Evolutionary conservation across 2,329 filamentous ascomycete genomes (phyloP), one percentile per base, ranked within the genome.

Genomic region (Iodosphaeria phyllophila): DNA sequence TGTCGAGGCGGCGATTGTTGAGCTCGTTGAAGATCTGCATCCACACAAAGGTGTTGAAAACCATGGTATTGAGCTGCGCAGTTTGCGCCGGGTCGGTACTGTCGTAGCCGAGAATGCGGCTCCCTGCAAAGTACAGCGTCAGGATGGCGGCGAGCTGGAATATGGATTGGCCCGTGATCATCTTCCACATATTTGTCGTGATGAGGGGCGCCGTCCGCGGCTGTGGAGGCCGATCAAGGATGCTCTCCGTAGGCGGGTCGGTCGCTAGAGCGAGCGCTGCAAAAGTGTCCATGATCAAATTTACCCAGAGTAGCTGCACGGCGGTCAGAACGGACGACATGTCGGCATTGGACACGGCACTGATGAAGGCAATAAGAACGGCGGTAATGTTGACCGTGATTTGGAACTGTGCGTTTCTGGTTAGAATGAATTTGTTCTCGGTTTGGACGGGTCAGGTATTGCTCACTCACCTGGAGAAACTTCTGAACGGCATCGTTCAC

Each of bases 41-140:
- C 69, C 70, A 76, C 3, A 76, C 71, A 36, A 73, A 76, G 0
- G 63, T 68, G 45, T 76, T 76, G 51, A 76, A 76, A 23, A 76
- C 61, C 29, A 74, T 54, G 1, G 69, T 72, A 32, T 65, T 54
- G 17, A 71, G 49, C 34, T 63, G 18, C 5, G 37, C 39, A 27
- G 44, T 50, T 12, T 58, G 46, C 13, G 47, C 44, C 21, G 51
- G 45, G 24, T 58, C 29, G 26, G 42, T 27, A 10, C 41, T 32
- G 23, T 56, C 42, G 36, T 66, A 69, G 22, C 51, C 40, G 10
- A 75, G 56, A 18, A 75, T 62, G 6, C 50, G 41, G 26, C 50
- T 50, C 2, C 67, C 71, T 1, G 59, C 65, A 30, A 74, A 76
- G 43, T 77, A 60, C 1, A 74, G 51, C 0, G 61, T 48, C 25